Evolutionary conservation across 2,329 filamentous ascomycete genomes (phyloP).

Genomic region (Septoria petroselini): DNA sequence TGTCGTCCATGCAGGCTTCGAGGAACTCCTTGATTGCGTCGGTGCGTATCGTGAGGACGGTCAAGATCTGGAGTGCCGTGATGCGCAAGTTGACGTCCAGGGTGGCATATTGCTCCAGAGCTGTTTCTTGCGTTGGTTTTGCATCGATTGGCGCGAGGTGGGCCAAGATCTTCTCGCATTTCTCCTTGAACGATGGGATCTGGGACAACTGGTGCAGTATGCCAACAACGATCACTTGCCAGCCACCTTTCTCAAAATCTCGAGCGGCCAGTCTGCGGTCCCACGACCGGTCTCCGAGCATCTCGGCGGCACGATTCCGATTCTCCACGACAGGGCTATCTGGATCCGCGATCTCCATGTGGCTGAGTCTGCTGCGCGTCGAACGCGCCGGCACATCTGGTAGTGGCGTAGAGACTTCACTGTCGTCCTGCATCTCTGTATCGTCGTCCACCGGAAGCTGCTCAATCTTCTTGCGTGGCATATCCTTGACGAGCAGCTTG

Average conservation of each 20-base stretch:
- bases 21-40: constrained; percentile 83
- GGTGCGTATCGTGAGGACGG: constrained; percentile 80
- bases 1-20: constrained; percentile 86
- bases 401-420: constrained; percentile 54
- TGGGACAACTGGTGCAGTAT: constrained; percentile 81
- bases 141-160: constrained; percentile 75
- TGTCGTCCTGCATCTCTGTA: constrained; percentile 63
- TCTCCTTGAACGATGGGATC: constrained; percentile 64
- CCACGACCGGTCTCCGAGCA: constrained; percentile 75
- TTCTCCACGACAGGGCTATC: constrained; percentile 36
- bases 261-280: constrained; percentile 77
- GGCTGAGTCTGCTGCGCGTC: constrained; percentile 72
- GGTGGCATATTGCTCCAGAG: constrained; percentile 66
- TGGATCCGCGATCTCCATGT: constrained; percentile 67
- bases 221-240: constrained; percentile 86
- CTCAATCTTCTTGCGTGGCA: constrained; percentile 69
- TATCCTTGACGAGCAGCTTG: constrained; percentile 63
- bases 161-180: constrained; percentile 74
- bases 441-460: constrained; percentile 70
- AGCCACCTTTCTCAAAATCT: constrained; percentile 83
- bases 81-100: constrained; percentile 82
- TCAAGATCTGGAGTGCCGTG: constrained; percentile 76
- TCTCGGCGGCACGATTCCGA: constrained; percentile 68
- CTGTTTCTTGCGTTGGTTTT: constrained; percentile 72
- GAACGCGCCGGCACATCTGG: constrained; percentile 75